Conservation (phyloP, 2,329 filamentous ascomycete genomes). For the Sporothrix inflata region DNA sequence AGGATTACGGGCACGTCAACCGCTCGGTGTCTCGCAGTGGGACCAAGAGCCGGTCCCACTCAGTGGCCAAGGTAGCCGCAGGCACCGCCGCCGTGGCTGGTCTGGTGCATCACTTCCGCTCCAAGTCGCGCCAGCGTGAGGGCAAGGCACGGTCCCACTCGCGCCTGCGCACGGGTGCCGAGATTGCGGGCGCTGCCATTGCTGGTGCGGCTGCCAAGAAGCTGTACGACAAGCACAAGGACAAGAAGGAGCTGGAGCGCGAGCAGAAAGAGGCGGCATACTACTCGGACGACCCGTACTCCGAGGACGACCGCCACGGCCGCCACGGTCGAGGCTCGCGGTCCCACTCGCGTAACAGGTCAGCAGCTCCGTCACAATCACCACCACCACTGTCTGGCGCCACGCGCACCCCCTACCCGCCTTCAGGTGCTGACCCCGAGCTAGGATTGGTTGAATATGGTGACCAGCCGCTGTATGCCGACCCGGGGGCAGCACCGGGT, state of each 20-base stretch:
- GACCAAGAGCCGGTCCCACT: constrained; percentile 49
- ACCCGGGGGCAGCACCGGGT: constrained; percentile 41
- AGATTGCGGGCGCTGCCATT: constrained; percentile 63
- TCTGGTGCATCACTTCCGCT: constrained; percentile 59
- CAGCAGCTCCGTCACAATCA: constrained; percentile 33
- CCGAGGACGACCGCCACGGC: constrained; percentile 43
- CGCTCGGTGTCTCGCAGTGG: constrained; percentile 48
- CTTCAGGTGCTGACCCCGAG: constrained; percentile 59
- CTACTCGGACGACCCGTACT: constrained; percentile 40
- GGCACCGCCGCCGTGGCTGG: constrained; percentile 63
- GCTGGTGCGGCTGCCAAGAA: constrained; percentile 64
- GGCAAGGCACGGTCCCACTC: constrained; percentile 52
- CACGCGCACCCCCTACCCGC: constrained; percentile 48
- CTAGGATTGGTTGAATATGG: constrained; percentile 72
- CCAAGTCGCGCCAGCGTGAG: constrained; percentile 54
- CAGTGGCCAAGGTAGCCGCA: constrained; percentile 59
- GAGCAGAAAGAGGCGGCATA: constrained; percentile 40
- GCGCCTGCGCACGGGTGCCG: constrained; percentile 57
- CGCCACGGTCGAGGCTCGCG: constrained; percentile 36
- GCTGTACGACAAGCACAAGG: constrained; percentile 62
- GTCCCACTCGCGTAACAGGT: constrained; percentile 37
- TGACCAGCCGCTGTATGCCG: constrained; percentile 56
- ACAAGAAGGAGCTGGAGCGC: constrained; percentile 57
- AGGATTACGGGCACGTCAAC: constrained; percentile 40
- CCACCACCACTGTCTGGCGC: constrained; percentile 30